Percentiles rank a stretch among this genome's conserved stretches.
Conservation (phyloP, 73 alveolate species). For the Paramecium pentaurelia region DNA sequence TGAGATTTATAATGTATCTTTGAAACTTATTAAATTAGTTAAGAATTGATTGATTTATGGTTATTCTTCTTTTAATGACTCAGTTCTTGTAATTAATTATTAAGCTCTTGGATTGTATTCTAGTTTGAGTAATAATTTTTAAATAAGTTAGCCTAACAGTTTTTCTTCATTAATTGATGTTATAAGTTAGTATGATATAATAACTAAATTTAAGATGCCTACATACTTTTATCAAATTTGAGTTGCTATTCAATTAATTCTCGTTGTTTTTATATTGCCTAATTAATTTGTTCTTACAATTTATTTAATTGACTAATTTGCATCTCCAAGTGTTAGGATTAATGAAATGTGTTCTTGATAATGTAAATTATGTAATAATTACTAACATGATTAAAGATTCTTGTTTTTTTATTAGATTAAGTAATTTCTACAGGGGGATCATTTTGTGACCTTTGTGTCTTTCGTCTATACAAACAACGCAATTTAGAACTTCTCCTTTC, state of each 20-base stretch:
- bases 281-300: neutral
- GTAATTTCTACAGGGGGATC: neutral
- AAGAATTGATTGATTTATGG: neutral
- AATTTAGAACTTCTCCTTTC: neutral
- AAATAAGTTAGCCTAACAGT: neutral
- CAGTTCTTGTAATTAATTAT: neutral
- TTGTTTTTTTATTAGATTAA: neutral
- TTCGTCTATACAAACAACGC: neutral
- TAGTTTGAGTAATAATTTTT: neutral
- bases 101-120: neutral
- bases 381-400: neutral
- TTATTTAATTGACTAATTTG: neutral
- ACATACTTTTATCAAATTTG: neutral
- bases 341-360: neutral
- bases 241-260: neutral
- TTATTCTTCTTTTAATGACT: neutral
- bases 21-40: neutral
- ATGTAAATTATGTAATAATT: neutral
- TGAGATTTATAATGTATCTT: neutral
- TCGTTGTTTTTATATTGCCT: neutral
- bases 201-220: neutral
- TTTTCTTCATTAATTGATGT: neutral
- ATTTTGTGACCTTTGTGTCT: neutral
- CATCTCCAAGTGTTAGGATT: neutral
- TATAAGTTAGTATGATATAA: neutral